Conservation (phyloP, 768 basidiomycete genomes). For the Boletus patriciae region DNA sequence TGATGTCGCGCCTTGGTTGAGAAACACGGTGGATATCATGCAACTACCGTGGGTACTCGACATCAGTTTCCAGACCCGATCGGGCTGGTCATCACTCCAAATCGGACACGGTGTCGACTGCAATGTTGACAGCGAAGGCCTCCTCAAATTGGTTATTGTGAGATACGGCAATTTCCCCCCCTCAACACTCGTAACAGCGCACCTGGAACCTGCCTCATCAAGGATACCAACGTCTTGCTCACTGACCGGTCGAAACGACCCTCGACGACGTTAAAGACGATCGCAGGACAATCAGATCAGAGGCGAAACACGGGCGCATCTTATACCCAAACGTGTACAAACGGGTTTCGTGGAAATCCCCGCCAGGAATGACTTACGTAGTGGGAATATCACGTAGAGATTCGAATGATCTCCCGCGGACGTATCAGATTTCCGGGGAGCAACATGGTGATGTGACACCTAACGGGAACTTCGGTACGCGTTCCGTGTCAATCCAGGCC, state of each 20-base stretch:
- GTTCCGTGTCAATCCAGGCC: neutral
- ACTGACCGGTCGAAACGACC: neutral
- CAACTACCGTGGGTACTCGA: neutral
- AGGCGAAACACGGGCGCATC: neutral
- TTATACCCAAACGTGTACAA: conserved; percentile 1
- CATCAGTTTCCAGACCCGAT: neutral
- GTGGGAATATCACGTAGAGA: neutral
- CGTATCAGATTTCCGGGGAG: neutral
- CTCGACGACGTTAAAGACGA: neutral
- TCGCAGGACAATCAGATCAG: neutral
- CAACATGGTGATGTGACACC: neutral
- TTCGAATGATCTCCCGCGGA: neutral
- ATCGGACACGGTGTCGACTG: neutral
- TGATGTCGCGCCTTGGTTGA: neutral
- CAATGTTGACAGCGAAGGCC: neutral
- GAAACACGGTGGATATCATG: neutral
- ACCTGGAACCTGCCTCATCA: neutral
- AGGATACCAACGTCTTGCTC: neutral
- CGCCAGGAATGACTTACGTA: neutral
- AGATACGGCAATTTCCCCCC: no score
- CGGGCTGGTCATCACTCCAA: neutral
- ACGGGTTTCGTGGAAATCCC: conserved; percentile 1
- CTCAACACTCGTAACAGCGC: neutral
- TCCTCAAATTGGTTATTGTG: neutral
- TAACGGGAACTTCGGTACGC: neutral